Evolutionary conservation across 768 basidiomycete species (phyloP).

Genomic region (Collybiopsis luxurians): DNA sequence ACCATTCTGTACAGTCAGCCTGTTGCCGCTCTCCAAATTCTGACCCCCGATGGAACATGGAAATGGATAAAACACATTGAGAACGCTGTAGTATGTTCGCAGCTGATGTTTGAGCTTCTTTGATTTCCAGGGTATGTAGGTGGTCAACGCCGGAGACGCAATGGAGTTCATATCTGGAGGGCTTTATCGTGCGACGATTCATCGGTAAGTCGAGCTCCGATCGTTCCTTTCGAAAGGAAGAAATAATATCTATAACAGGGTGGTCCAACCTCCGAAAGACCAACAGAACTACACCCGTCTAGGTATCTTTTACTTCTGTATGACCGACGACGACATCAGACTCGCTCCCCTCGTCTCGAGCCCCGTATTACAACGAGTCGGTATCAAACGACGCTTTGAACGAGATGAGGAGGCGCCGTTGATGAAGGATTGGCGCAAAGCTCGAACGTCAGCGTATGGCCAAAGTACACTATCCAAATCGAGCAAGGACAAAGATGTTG

Average conservation of each 20-base stretch:
- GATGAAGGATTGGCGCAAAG: slow-evolving; percentile 38
- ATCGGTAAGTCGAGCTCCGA: neutral
- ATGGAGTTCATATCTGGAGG: slow-evolving; percentile 26
- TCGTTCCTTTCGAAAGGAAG: too few relatives aligned
- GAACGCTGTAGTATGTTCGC: slow-evolving; percentile 35
- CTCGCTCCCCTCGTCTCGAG: slow-evolving; percentile 39
- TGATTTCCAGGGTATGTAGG: slow-evolving; percentile 16
- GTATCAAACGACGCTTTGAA: slow-evolving; percentile 28
- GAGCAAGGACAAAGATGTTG: slow-evolving; percentile 31
- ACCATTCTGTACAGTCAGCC: slow-evolving; percentile 50
- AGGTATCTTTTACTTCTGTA: slow-evolving; percentile 44
- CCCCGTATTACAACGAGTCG: slow-evolving; percentile 37
- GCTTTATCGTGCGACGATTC: slow-evolving; percentile 5
- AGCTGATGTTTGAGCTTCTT: neutral
- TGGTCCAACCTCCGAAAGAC: slow-evolving; percentile 46
- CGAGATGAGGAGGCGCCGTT: slow-evolving; percentile 32
- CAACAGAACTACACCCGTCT: slow-evolving; percentile 41
- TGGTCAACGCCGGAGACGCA: slow-evolving; percentile 45
- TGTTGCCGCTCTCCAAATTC: slow-evolving; percentile 43
- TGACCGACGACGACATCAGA: slow-evolving; percentile 39
- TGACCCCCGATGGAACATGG: slow-evolving; percentile 38
- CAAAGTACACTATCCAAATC: slow-evolving; percentile 25
- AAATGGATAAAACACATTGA: slow-evolving; percentile 45
- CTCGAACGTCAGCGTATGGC: slow-evolving; percentile 40
- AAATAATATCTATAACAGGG: slow-evolving; percentile 12